Evolutionary conservation across 257 asterid genomes (phyloP), one percentile per base, ranked within the genome.

Genomic region (Striga asiatica): DNA sequence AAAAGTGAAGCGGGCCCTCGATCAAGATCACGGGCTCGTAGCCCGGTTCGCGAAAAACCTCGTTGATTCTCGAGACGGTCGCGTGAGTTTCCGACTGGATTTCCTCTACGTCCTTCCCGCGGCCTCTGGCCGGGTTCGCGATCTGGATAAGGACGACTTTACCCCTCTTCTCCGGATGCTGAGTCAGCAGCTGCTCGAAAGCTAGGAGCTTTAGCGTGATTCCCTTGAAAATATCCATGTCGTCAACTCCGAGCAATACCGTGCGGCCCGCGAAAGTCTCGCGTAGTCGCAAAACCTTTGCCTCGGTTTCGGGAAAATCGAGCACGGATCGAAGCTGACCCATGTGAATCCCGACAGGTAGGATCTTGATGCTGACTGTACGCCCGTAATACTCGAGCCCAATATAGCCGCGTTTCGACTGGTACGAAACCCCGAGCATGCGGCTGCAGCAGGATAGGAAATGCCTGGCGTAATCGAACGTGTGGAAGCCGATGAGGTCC

Each of bases 41-140:
- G 41, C 94, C 91, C 1, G 75, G 64, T 24, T 68, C 69, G 19
- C 92, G 94, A 63, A 76, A 80, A 5, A 38, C 69, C 47, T 62
- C 47, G 56, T 86, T 86, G 16, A 86, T 83, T 66, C 83, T 78
- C 34, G 71, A 38, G 8, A 75, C 95, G 2, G 89, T 78, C n/a
- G 92, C 66, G 54, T 63, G 66, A 56, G 92, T 83, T 78, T 86
- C 95, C 6, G 73, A 60, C 65, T 66, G 80, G 48, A 86, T 78
- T 61, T 86, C 95, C 73, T 76, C 68, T 5, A 86, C 95, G 19
- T 86, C 95, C 70, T 77, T 86, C 38, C 95, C 95, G 55, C 92
- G 71, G 56, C 95, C 94, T 56, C 94, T 71, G n/a, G 95, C 95
- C 13, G 95, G 95, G 61, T 83, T 83, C 2, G 94, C 94, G 53